Conservation (phyloP, 768 basidiomycete species). For the Tephrocybe rancida region DNA sequence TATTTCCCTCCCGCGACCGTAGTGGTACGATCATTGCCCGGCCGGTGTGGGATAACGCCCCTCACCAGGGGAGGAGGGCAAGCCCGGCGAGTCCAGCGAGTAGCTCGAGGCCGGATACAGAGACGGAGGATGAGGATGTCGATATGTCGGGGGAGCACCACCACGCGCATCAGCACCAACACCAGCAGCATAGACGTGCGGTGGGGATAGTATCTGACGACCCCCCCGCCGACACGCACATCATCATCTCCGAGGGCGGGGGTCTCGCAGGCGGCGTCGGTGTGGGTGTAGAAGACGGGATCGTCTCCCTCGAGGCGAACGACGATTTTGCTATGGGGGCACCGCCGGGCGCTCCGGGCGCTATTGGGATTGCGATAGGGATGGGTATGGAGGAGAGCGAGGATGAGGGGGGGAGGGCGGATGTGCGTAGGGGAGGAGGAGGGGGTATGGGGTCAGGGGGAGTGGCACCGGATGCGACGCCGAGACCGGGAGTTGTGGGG, state of each 20-base stretch:
- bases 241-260: slow-evolving; percentile 40
- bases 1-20: slow-evolving; percentile 65
- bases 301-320: slow-evolving; percentile 77
- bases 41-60: slow-evolving; percentile 55
- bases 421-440: slow-evolving; percentile 25
- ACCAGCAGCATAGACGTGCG: slow-evolving; percentile 26
- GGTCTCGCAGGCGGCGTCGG: slow-evolving; percentile 9
- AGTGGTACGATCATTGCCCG: slow-evolving; percentile 77
- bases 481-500: slow-evolving; percentile 60
- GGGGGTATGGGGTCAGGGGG: slow-evolving; percentile 26
- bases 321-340: slow-evolving; percentile 92
- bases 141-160: slow-evolving; percentile 19
- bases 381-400: slow-evolving; percentile 25
- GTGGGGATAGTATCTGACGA: slow-evolving; percentile 46
- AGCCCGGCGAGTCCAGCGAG: slow-evolving; percentile 4
- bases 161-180: slow-evolving; percentile 8
- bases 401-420: slow-evolving; percentile 27
- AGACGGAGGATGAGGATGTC: slow-evolving; percentile 76
- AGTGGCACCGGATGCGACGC: slow-evolving; percentile 59
- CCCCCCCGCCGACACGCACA: slow-evolving; percentile 38
- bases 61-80: slow-evolving; percentile 3
- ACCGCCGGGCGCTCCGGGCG: slow-evolving; percentile 87
- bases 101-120: slow-evolving; percentile 67
- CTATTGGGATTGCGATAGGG: slow-evolving; percentile 44
- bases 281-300: slow-evolving; percentile 64